Evolutionary conservation across 805 yeast species (phyloP), one percentile per base, ranked within the genome.

Genomic region (Candida stauntonica): DNA sequence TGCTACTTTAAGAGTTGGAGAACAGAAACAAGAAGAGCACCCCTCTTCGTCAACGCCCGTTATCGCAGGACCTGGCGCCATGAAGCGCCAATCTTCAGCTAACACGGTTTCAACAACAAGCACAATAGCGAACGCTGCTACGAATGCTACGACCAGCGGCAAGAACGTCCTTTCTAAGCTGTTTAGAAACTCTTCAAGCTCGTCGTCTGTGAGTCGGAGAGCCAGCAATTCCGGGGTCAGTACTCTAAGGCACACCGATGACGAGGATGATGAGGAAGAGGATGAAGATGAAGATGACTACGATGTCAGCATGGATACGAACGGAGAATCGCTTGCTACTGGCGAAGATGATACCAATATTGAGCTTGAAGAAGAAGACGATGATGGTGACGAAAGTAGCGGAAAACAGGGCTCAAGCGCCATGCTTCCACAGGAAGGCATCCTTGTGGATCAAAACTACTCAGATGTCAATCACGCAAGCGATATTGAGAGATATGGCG

Each of bases 91-190:
- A 21, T 11, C 24, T 21, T 21, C 24, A n/a, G n/a, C n/a, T n/a
- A n/a, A n/a, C n/a, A n/a, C n/a, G n/a, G n/a, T n/a, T n/a, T n/a
- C n/a, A 15, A 4, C 39, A 31, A 17, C 27, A n/a, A 9, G 13
- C 18, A 7, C 20, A 16, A 16, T 23, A n/a, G 9, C 28, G 15
- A 7, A 17, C 28, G 26, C 19, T 33, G 23, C 35, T 39, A 19
- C 42, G 36, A 15, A 16, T 41, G 8, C 37, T n/a, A n/a, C 47
- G n/a, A 26, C 26, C 7, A 17, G 39, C 3, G 44, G 45, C 14
- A 47, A 48, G 39, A 45, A 46, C 19, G 49, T 50, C 15, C 52
- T 54, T 14, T 47, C 57, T 13, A 54, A 50, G 30, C 26, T 54
- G 12, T 54, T 55, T 37, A 43, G 52, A 23, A 49, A 46, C 31